phyloP scores from a whole-genome alignment of 257 asterid species.

The Nicotiana obtusifolia region DNA sequence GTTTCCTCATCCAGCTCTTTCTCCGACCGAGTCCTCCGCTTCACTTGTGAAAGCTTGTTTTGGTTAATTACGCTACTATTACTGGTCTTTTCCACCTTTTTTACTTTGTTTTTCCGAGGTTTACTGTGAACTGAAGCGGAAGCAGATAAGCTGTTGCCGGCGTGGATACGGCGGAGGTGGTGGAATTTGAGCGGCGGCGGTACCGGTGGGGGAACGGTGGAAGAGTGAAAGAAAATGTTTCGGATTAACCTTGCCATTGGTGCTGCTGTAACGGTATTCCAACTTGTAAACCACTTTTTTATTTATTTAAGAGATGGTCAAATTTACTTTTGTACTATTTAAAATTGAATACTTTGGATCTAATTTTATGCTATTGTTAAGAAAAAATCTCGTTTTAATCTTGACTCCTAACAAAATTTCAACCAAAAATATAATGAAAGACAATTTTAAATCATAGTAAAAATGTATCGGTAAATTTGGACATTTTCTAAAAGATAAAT shows the following conservation, averaged over 20 bases:
- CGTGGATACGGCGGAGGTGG: not conserved
- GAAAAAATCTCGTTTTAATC: too few species aligned
- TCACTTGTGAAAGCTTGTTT: slow-evolving; percentile 34
- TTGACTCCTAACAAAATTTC: too few species aligned
- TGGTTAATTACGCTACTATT: slow-evolving; percentile 29
- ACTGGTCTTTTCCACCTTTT: slow-evolving; percentile 12
- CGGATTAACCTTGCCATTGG: slow-evolving; percentile 8
- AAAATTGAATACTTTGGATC: too few species aligned
- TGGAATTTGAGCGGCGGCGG: not conserved
- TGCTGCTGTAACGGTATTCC: not conserved
- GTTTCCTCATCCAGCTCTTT: slow-evolving; percentile 65
- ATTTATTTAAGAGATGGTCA: too few species aligned
- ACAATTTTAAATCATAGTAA: too few species aligned
- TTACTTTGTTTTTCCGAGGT: slow-evolving; percentile 17
- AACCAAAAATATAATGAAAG: too few species aligned
- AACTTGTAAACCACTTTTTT: too few species aligned
- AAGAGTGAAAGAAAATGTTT: not conserved
- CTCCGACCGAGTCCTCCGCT: slow-evolving; percentile 81
- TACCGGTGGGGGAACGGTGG: slow-evolving; percentile 8
- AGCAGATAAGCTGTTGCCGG: not conserved
- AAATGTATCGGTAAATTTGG: too few species aligned
- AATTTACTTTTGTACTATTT: too few species aligned
- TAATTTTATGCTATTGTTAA: too few species aligned
- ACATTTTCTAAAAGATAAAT: too few species aligned
- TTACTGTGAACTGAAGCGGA: slow-evolving; percentile 12